These are phyloP conservation scores for Dactylellina drechsleri DNA, from an alignment of 2,329 filamentous ascomycete genomes.

Conservation along the genomic window DNA sequence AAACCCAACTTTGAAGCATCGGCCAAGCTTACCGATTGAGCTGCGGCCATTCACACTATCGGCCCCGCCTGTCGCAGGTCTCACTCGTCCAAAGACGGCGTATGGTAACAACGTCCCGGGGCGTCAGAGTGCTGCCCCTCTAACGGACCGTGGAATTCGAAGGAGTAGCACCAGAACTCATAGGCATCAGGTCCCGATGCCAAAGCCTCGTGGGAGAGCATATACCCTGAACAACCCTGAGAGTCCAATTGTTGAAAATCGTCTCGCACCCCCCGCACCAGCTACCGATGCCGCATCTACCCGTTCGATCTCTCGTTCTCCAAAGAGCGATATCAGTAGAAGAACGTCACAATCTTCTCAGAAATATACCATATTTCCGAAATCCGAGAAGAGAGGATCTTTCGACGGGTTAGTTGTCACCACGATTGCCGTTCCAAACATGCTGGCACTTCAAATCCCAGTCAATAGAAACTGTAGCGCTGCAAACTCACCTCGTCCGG, in stretches of 20 bases:
- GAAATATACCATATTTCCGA: conserved; percentile 33
- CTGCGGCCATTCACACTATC: conserved; percentile 19
- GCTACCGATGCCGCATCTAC: conserved; percentile 14
- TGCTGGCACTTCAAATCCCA: conserved; percentile 16
- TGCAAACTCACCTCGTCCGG: conserved; percentile 18
- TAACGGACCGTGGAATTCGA: conserved; percentile 6
- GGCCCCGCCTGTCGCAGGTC: conserved; percentile 12
- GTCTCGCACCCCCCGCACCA: conserved; percentile 8
- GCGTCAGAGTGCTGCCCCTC: conserved; percentile 34
- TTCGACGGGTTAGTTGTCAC: conserved; percentile 9
- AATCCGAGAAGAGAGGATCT: conserved; percentile 12
- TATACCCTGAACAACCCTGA: conserved; percentile 26
- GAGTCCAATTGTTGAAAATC: background rate
- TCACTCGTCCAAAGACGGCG: conserved; percentile 35
- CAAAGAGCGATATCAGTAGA: conserved; percentile 14
- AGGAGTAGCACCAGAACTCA: conserved; percentile 26
- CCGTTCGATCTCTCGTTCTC: conserved; percentile 27
- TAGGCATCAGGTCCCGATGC: background rate
- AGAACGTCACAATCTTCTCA: conserved; percentile 26
- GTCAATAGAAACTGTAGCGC: background rate
- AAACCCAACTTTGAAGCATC: conserved; percentile 31
- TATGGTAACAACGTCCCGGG: conserved; percentile 27
- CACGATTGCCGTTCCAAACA: conserved; percentile 3
- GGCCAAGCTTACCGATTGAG: conserved; percentile 46
- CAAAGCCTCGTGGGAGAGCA: conserved; percentile 24